These are phyloP conservation scores for Scheffersomyces spartinae DNA, from an alignment of 805 yeast genomes.

Conservation along the genomic window DNA sequence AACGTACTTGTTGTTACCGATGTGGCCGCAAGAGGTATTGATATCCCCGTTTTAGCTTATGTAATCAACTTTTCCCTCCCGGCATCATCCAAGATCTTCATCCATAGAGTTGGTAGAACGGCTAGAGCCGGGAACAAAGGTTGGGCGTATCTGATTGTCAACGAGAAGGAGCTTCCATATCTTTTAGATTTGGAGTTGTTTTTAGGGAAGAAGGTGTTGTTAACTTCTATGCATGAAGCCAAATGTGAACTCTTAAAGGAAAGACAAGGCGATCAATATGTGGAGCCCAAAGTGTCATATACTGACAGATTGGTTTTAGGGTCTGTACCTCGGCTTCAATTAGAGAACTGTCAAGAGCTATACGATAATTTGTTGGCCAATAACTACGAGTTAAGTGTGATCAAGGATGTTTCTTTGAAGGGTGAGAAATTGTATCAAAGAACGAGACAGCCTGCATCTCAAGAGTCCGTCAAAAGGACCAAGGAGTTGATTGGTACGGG, in stretches of 20 bases:
- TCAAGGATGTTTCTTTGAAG: slow-evolving; percentile 63
- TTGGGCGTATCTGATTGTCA: slow-evolving; percentile 89
- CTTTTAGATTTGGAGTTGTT: slow-evolving; percentile 83
- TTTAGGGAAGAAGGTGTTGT: slow-evolving; percentile 67
- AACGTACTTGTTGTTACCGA: slow-evolving; percentile 91
- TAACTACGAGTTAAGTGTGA: slow-evolving; percentile 55
- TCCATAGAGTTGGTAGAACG: slow-evolving; percentile 98
- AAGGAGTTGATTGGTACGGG: slow-evolving; percentile 65
- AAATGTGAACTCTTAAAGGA: slow-evolving; percentile 41
- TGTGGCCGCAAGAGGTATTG: slow-evolving; percentile 98
- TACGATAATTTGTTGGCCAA: slow-evolving; percentile 47
- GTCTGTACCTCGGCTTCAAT: slow-evolving; percentile 55
- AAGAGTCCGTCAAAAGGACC: slow-evolving; percentile 74
- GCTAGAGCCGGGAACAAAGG: slow-evolving; percentile 98
- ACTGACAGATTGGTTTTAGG: slow-evolving; percentile 77
- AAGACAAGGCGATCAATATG: slow-evolving; percentile 30
- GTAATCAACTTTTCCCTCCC: slow-evolving; percentile 89
- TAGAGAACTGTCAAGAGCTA: slow-evolving; percentile 67
- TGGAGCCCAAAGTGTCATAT: slow-evolving; percentile 55
- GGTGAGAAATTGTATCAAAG: slow-evolving; percentile 84
- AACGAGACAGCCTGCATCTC: slow-evolving; percentile 79
- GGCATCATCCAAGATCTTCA: slow-evolving; percentile 82
- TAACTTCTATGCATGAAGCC: slow-evolving; percentile 60
- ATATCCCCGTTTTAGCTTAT: slow-evolving; percentile 91
- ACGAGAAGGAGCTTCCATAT: slow-evolving; percentile 82